Base-by-base conservation (phyloP, 306 rosid species). In the Cicer cuneatum region DNA sequence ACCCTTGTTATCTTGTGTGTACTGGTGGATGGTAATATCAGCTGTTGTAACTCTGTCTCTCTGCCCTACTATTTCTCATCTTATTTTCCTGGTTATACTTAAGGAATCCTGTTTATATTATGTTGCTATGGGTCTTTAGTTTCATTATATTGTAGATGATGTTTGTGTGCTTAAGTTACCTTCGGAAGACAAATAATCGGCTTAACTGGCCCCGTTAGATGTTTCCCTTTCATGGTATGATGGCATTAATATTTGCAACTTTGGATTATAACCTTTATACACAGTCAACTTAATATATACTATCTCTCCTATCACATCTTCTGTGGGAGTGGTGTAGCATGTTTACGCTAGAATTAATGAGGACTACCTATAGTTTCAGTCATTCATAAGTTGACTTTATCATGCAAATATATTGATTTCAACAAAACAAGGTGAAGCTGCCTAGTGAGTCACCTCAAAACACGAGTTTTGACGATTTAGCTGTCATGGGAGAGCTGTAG, bases 341-440 rank as follows among this genome's bases (percentile, higher is more conserved):
- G 61, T 51, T 52, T 52, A 9, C 7, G 19, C 15, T 13, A 15
- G 35, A 2, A 48, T 48, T n/a, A 48, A 48, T 0, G 14, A n/a
- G 54, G 18, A 41, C 9, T 49, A 53, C 37, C 80, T 54, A 53
- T 39, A 53, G 49, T 42, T 66, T 59, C 7, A 9, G 35, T 33
- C 61, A 47, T 47, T 46, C 19, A 46, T 15, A 10, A 1, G 24
- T 42, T 62, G 47, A 14, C 67, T 66, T 41, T 41, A 42, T 29
- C 10, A 29, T 41, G 46, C 39, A 52, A 54, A 8, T 11, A 29
- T 46, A 13, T 74, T 37, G 10, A 39, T 53, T 18, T 40, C 21
- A 39, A n/a, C 19, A 24, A 75, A 75, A 49, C 7, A 64, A 37
- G 45, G 37, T 65, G 73, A 45, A 33, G 39, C 24, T 70, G 40